These are phyloP conservation scores for Closterium sp. DNA, from an alignment of 139 green algal species.

Conservation along the genomic window DNA sequence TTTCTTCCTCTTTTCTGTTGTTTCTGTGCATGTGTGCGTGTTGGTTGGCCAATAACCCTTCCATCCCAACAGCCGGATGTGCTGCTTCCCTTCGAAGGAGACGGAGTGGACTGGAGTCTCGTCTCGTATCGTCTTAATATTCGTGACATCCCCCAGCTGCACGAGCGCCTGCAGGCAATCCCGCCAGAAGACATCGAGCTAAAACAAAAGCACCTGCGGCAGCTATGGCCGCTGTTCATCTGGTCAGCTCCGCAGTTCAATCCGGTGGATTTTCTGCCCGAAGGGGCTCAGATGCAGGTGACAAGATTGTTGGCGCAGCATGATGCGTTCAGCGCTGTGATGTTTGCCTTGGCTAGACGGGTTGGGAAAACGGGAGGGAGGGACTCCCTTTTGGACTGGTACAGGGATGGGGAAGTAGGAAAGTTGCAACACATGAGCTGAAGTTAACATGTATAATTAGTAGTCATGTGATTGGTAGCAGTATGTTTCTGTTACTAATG, in stretches of 20 bases:
- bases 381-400: neutral
- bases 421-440: neutral
- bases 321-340: neutral
- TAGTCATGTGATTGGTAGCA: too few species aligned
- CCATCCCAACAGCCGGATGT: conserved; percentile 14
- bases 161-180: conserved; percentile 7
- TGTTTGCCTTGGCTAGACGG: neutral
- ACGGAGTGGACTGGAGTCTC: conserved; percentile 16
- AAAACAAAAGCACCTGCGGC: neutral
- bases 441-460: neutral
- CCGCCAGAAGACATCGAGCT: conserved; percentile 4
- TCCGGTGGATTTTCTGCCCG: neutral
- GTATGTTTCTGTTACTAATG: too few species aligned
- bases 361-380: neutral
- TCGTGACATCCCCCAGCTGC: neutral
- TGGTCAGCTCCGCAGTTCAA: conserved; percentile 8
- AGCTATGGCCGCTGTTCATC: conserved; percentile 21
- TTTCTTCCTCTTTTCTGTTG: too few species aligned
- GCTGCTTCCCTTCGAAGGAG: conserved; percentile 28
- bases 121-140: neutral
- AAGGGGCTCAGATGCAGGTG: neutral
- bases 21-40: too few species aligned
- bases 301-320: neutral
- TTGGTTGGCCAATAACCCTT: too few species aligned
- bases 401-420: neutral